A percentile compares a stretch with the other conserved stretches of the same genome.
phyloP scores from a whole-genome alignment of 148 eudicot genomes.

The Rhododendron ferrugineum region DNA sequence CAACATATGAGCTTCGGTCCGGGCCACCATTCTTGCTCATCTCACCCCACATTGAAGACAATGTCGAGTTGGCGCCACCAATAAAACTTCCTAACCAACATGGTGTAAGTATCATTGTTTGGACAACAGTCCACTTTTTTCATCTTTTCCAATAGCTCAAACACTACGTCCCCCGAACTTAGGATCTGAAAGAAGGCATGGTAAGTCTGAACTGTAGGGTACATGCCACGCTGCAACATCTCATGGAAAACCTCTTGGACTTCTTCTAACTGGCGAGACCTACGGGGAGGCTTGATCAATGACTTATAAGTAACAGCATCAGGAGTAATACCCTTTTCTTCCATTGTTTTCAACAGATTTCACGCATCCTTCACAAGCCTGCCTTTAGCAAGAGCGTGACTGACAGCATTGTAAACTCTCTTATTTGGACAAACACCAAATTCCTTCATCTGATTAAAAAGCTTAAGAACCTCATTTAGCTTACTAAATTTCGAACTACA shows the following conservation, averaged over 20 bases:
- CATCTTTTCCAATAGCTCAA: constrained; percentile 63
- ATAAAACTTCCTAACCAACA: constrained; percentile 75
- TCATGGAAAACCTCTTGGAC: constrained; percentile 50
- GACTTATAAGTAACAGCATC: constrained; percentile 72
- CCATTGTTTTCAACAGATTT: constrained; percentile 60
- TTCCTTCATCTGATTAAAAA: constrained; percentile 58
- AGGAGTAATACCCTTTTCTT: constrained; percentile 56
- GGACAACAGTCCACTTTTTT: constrained; percentile 47
- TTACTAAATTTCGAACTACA: constrained; percentile 51
- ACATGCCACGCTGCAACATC: constrained; percentile 51
- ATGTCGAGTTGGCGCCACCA: constrained; percentile 62
- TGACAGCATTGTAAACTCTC: constrained; percentile 77
- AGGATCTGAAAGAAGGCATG: constrained; percentile 67
- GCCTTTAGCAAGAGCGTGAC: constrained; percentile 75
- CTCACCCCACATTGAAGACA: constrained; percentile 65
- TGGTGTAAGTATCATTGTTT: no score
- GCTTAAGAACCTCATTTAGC: constrained; percentile 44
- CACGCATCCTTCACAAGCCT: constrained; percentile 60
- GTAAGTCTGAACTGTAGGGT: constrained; percentile 61
- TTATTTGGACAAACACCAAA: constrained; percentile 56
- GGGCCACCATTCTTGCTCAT: constrained; percentile 64
- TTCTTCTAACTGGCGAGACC: constrained; percentile 40
- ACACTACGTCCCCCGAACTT: constrained; percentile 56
- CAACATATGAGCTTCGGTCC: constrained; percentile 59
- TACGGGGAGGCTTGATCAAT: constrained; percentile 71